These are phyloP conservation scores for Termitomyces sp. DNA, from an alignment of 768 basidiomycete genomes.

Conservation along the genomic window DNA sequence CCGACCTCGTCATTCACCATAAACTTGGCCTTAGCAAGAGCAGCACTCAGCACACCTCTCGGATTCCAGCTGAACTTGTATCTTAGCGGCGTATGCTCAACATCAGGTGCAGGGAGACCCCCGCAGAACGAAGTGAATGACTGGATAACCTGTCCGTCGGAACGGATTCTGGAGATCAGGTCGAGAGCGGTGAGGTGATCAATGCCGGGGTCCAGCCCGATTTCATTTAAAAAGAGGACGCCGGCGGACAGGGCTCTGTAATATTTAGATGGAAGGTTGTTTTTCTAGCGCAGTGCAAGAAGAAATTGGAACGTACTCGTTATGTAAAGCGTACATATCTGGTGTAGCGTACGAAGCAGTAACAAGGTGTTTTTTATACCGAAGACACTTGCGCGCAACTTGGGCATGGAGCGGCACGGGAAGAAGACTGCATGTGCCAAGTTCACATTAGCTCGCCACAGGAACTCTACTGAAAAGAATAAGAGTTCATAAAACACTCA, in stretches of 20 bases:
- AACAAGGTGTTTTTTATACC: slow-evolving; percentile 66
- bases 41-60: slow-evolving; percentile 77
- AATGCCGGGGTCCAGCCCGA: slow-evolving; percentile 85
- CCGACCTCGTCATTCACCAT: slow-evolving; percentile 52
- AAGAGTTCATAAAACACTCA: slow-evolving; percentile 20
- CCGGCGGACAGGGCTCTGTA: slow-evolving; percentile 50
- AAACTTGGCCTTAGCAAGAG: slow-evolving; percentile 66
- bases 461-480: too few species aligned
- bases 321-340: slow-evolving; percentile 63
- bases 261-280: too few species aligned
- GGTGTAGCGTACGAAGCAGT: slow-evolving; percentile 89
- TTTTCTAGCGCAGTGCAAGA: too few species aligned
- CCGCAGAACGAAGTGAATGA: slow-evolving; percentile 92
- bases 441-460: neutral
- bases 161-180: slow-evolving; percentile 47
- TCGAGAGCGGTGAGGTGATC: slow-evolving; percentile 85
- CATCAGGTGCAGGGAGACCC: slow-evolving; percentile 80
- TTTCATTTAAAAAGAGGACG: slow-evolving; percentile 82
- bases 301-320: slow-evolving; percentile 35
- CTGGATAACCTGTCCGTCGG: slow-evolving; percentile 47
- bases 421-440: slow-evolving; percentile 50
- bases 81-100: slow-evolving; percentile 59
- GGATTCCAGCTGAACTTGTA: slow-evolving; percentile 97
- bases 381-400: slow-evolving; percentile 71
- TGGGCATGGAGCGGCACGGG: slow-evolving; percentile 69